A percentile compares a stretch with the other conserved stretches of the same genome.
phyloP scores from a whole-genome alignment of 2,329 filamentous ascomycete genomes.

The Fusarium xylarioides region DNA sequence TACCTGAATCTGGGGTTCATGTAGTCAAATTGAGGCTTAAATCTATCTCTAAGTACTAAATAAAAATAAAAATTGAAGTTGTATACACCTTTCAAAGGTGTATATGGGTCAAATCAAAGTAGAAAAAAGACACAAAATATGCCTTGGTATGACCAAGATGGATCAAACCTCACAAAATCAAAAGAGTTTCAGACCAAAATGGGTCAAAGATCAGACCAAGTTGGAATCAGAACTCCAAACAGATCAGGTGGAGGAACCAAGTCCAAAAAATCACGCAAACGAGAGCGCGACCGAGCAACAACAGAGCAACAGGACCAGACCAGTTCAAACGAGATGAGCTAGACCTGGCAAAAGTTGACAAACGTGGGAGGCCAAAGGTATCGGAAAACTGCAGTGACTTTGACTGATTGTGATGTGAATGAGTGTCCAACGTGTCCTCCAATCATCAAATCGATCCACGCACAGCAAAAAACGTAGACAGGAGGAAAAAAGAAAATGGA shows the following conservation, averaged over 20 bases:
- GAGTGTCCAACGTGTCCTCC: slow-evolving; percentile 3
- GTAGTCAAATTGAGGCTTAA: slow-evolving; percentile 11
- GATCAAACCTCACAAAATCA: slow-evolving; percentile 4
- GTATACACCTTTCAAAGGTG: neutral
- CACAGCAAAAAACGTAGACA: slow-evolving; percentile 9
- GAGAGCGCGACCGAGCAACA: slow-evolving; percentile 19
- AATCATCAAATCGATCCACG: slow-evolving; percentile 23
- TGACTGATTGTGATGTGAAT: neutral
- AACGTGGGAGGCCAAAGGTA: slow-evolving; percentile 19
- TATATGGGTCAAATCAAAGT: neutral
- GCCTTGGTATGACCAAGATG: neutral
- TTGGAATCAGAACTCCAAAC: neutral
- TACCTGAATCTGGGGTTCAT: slow-evolving; percentile 22
- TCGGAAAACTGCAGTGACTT: slow-evolving; percentile 15
- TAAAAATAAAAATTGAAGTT: neutral
- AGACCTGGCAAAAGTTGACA: neutral
- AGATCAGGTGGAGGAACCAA: neutral
- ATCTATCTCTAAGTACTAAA: neutral
- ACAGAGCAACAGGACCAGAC: slow-evolving; percentile 11
- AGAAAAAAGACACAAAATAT: neutral
- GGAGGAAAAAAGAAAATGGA: neutral
- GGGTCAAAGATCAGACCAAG: neutral
- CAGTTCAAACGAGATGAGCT: slow-evolving; percentile 12
- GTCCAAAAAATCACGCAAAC: slow-evolving; percentile 2
- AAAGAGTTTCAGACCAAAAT: neutral